Conservation (phyloP, 208 protist species). For the Crithidia brevicula region DNA sequence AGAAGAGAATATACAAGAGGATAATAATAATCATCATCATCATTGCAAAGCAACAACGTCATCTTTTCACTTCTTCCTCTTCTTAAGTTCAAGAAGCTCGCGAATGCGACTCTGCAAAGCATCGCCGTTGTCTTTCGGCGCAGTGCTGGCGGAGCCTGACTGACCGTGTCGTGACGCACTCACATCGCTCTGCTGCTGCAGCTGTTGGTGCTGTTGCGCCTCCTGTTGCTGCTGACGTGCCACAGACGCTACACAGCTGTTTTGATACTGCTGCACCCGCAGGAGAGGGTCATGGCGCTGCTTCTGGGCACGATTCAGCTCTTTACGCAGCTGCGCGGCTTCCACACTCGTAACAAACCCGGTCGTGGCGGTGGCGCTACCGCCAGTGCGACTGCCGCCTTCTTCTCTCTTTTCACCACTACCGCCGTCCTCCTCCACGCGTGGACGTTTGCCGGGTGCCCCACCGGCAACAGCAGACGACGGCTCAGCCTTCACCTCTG, state of each 20-base stretch:
- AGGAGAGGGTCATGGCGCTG: conserved; percentile 67
- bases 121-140: conserved; percentile 17
- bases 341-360: conserved; percentile 65
- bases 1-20: conserved; percentile 10
- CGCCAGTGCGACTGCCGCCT: not conserved
- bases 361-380: conserved; percentile 30
- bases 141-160: not conserved
- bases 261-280: conserved; percentile 61
- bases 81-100: conserved; percentile 40
- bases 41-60: too few species aligned
- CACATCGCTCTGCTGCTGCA: conserved; percentile 7
- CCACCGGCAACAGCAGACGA: not conserved
- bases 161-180: not conserved
- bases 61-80: conserved; percentile 3
- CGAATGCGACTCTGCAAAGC: conserved; percentile 46
- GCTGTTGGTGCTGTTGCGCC: conserved; percentile 26
- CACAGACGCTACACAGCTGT: conserved; percentile 63
- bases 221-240: conserved; percentile 47
- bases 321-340: conserved; percentile 56
- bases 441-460: conserved; percentile 14
- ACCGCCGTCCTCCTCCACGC: conserved; percentile 9
- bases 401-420: not conserved
- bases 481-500: conserved; percentile 2
- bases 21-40: not conserved
- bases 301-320: conserved; percentile 74